Conservation (phyloP, 495 filamentous ascomycete genomes). For the Sordaria brevicollis region DNA sequence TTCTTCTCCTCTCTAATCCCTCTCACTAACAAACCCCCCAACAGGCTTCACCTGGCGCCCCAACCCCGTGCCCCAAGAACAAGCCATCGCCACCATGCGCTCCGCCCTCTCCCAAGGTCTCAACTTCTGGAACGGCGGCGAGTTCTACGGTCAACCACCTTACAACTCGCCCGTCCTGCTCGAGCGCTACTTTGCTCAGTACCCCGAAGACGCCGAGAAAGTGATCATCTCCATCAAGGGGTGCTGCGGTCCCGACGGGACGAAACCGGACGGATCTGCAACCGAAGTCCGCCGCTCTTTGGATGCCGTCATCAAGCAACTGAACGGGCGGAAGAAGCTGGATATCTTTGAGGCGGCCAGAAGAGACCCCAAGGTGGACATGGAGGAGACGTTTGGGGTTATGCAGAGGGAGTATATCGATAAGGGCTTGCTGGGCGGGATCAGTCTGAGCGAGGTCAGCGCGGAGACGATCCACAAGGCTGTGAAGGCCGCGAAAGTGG, state of each 20-base stretch:
- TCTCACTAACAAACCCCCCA: too few relatives aligned
- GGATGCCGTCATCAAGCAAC: slow-evolving; percentile 51
- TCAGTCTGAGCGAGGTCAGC: slow-evolving; percentile 62
- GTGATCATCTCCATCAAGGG: slow-evolving; percentile 59
- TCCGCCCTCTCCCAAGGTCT: slow-evolving; percentile 53
- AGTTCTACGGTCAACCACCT: slow-evolving; percentile 65
- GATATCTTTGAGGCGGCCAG: slow-evolving; percentile 76
- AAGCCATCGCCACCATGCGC: slow-evolving; percentile 58
- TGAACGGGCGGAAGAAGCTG: slow-evolving; percentile 66
- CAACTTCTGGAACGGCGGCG: slow-evolving; percentile 73
- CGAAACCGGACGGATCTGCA: slow-evolving; percentile 46
- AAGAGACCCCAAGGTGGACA: slow-evolving; percentile 49
- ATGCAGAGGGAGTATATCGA: slow-evolving; percentile 57
- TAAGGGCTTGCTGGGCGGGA: slow-evolving; percentile 69
- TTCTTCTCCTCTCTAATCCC: neutral
- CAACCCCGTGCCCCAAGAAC: slow-evolving; percentile 43
- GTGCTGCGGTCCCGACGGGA: slow-evolving; percentile 25
- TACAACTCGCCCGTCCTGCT: slow-evolving; percentile 58
- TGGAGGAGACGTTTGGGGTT: slow-evolving; percentile 38
- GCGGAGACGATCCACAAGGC: slow-evolving; percentile 69
- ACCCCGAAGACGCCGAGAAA: slow-evolving; percentile 61
- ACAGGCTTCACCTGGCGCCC: slow-evolving; percentile 67
- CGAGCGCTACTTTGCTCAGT: slow-evolving; percentile 53
- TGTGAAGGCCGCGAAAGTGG: slow-evolving; percentile 53
- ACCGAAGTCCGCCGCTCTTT: slow-evolving; percentile 54